Percentiles rank a stretch among this genome's conserved stretches.
phyloP scores from a whole-genome alignment of 495 filamentous ascomycete genomes.

The Neurospora intermedia region DNA sequence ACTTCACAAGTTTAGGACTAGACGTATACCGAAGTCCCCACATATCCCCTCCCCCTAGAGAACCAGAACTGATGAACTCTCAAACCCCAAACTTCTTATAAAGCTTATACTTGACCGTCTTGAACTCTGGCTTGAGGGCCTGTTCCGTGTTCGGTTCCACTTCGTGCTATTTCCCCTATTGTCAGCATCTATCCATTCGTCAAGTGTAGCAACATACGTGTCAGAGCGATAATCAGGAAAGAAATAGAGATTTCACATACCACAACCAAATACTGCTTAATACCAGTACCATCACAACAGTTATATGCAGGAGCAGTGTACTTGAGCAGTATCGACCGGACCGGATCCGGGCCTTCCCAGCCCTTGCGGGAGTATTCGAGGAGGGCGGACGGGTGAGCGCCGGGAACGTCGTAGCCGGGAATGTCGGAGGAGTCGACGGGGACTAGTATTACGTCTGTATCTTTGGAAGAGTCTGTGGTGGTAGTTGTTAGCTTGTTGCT shows the following conservation, averaged over 20 bases:
- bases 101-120: not conserved
- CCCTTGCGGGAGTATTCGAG: not conserved
- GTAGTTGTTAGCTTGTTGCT: not conserved
- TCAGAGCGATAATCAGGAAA: not conserved
- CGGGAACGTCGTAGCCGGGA: not conserved
- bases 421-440: not conserved
- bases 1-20: too few relatives aligned
- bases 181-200: not conserved
- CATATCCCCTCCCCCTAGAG: not conserved
- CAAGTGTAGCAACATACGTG: not conserved
- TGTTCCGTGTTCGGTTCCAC: not conserved
- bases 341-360: not conserved
- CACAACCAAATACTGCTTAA: not conserved
- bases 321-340: not conserved
- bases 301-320: not conserved
- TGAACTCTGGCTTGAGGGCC: not conserved
- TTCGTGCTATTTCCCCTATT: not conserved
- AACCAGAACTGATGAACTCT: not conserved
- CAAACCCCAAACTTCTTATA: not conserved
- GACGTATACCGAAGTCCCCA: too few relatives aligned
- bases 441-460: not conserved
- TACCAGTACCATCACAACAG: not conserved
- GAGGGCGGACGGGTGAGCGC: not conserved
- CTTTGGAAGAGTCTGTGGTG: not conserved
- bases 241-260: not conserved